Conservation (phyloP, 768 basidiomycete genomes). For the Imleria badia region DNA sequence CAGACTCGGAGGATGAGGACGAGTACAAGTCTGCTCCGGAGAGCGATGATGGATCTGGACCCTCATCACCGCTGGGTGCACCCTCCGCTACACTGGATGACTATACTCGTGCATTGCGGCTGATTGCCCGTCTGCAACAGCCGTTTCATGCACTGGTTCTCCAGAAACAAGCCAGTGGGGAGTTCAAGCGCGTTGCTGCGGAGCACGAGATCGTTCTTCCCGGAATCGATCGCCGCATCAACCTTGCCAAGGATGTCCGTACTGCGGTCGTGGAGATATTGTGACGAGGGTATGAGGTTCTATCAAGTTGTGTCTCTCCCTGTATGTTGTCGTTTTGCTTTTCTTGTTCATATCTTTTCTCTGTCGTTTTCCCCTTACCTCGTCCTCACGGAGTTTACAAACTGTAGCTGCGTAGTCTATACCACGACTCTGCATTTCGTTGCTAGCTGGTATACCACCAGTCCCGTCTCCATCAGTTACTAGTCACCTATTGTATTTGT, state of each 20-base stretch:
- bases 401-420: no score
- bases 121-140: slow-evolving; percentile 4
- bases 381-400: no score
- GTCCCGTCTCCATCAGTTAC: no score
- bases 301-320: no score
- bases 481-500: no score
- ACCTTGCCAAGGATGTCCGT: neutral
- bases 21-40: neutral
- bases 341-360: no score
- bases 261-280: no score
- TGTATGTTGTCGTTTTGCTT: no score
- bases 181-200: neutral
- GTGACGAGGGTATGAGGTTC: no score
- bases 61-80: neutral
- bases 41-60: neutral
- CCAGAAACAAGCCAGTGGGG: neutral
- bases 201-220: neutral
- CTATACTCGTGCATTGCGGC: neutral
- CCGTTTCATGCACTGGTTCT: slow-evolving; percentile 1
- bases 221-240: neutral
- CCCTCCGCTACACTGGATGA: neutral
- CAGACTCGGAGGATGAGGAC: neutral
- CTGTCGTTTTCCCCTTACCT: no score
- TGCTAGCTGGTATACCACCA: no score
- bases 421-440: no score